phyloP scores from a whole-genome alignment of 1,139 yeast species.

The Spencermartinsiella ligniputridi region DNA sequence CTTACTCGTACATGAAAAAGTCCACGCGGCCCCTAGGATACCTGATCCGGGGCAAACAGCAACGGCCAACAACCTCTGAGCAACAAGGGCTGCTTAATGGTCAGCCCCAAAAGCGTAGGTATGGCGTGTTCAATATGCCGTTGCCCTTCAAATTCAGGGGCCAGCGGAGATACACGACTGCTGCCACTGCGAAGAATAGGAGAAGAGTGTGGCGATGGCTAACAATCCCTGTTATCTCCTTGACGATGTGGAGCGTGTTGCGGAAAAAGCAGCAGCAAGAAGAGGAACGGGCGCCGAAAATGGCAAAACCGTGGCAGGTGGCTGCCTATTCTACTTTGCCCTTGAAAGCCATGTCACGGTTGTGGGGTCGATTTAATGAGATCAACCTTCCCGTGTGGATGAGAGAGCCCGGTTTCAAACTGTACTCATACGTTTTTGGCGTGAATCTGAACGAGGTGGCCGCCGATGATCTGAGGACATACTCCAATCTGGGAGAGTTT shows the following conservation, averaged over 20 bases:
- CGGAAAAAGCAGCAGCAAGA: slow-evolving; percentile 35
- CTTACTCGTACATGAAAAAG: slow-evolving; percentile 8
- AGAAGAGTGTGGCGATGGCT: slow-evolving; percentile 46
- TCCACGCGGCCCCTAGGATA: neutral
- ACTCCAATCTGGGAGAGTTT: slow-evolving; percentile 80
- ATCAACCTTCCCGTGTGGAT: slow-evolving; percentile 84
- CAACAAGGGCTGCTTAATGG: slow-evolving; percentile 42
- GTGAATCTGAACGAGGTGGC: slow-evolving; percentile 86
- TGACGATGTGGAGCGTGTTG: slow-evolving; percentile 62
- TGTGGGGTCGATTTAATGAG: slow-evolving; percentile 92
- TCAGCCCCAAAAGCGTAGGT: neutral
- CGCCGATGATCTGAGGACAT: slow-evolving; percentile 71
- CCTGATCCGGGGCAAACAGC: neutral
- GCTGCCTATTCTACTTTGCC: slow-evolving; percentile 90
- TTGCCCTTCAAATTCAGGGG: slow-evolving; percentile 1
- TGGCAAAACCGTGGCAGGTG: slow-evolving; percentile 80
- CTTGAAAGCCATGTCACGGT: slow-evolving; percentile 79
- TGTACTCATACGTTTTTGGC: slow-evolving; percentile 79
- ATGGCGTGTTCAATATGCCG: neutral
- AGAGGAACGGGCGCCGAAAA: slow-evolving; percentile 35
- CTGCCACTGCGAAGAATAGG: neutral
- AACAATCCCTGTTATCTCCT: slow-evolving; percentile 60
- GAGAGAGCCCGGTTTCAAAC: slow-evolving; percentile 73
- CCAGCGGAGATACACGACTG: slow-evolving; percentile 1
- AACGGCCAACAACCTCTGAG: neutral